Evolutionary conservation across 2,329 filamentous ascomycete species (phyloP).

Genomic region (Blastomyces parvus): DNA sequence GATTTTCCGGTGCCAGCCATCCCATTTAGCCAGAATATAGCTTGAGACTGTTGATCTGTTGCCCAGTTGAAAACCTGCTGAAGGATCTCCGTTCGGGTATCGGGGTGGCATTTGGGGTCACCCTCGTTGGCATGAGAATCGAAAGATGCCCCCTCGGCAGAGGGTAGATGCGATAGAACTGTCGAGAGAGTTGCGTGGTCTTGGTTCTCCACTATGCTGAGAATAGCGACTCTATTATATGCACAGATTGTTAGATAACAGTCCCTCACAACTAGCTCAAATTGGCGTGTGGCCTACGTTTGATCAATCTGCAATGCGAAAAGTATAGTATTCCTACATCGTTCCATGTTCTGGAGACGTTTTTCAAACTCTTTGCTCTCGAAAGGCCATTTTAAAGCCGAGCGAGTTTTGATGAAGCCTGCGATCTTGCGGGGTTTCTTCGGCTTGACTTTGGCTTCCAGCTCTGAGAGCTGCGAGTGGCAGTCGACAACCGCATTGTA

Average conservation of each 20-base stretch:
- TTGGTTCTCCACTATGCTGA: background rate
- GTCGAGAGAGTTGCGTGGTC: background rate
- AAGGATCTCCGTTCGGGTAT: conserved; percentile 19
- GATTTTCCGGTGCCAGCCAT: conserved; percentile 29
- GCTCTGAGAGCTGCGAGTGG: background rate
- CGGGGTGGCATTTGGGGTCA: conserved; percentile 15
- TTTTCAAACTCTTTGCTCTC: background rate
- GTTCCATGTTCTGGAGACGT: background rate
- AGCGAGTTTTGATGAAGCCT: background rate
- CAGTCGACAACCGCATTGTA: background rate
- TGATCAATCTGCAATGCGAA: background rate
- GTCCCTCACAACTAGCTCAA: background rate
- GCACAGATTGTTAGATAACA: background rate
- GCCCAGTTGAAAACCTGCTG: conserved; percentile 18
- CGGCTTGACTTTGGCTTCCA: background rate
- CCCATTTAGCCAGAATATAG: conserved; percentile 28
- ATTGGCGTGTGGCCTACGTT: background rate
- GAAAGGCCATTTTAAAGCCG: background rate
- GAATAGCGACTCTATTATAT: background rate
- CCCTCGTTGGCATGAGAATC: conserved; percentile 10
- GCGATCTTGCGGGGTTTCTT: background rate
- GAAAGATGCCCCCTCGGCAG: conserved; percentile 8
- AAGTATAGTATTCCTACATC: background rate
- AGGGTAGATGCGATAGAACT: conserved; percentile 1
- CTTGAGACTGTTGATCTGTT: conserved; percentile 6